phyloP scores from a whole-genome alignment of 371 early-diverging fungal genomes.

The Apophysomyces trapeziformis region DNA sequence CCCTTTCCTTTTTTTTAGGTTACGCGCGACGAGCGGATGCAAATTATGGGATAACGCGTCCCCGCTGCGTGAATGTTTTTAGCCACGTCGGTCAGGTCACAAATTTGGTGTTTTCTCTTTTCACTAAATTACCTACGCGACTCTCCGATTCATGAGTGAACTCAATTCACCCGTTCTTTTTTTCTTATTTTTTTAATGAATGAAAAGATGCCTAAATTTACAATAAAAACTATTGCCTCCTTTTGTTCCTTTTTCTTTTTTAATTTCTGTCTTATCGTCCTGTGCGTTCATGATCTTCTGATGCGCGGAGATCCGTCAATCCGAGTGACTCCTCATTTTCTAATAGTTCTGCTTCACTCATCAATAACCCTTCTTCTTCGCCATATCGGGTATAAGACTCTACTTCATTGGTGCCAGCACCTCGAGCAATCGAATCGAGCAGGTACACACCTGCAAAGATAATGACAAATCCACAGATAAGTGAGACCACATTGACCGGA shows the following conservation, averaged over 20 bases:
- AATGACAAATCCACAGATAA: constrained; percentile 88
- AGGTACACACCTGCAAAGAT: constrained; percentile 91
- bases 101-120: not conserved
- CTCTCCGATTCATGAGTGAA: no score
- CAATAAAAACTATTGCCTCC: not conserved
- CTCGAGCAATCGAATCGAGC: constrained; percentile 53
- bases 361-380: constrained; percentile 35
- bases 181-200: not conserved
- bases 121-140: no score
- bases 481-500: constrained; percentile 76
- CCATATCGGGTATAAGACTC: constrained; percentile 11
- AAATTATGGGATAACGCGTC: not conserved
- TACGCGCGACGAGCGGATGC: constrained; percentile 3
- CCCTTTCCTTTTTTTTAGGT: not conserved
- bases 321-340: constrained; percentile 63
- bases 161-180: no score
- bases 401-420: constrained; percentile 26
- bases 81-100: constrained; percentile 7
- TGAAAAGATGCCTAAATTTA: constrained; percentile 24
- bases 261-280: not conserved
- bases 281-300: constrained; percentile 14
- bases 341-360: constrained; percentile 58
- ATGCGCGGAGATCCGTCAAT: constrained; percentile 48
- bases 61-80: constrained; percentile 5
- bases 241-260: not conserved